Conservation (phyloP, 2,329 filamentous ascomycete species). For the Calonectria ilicicola region DNA sequence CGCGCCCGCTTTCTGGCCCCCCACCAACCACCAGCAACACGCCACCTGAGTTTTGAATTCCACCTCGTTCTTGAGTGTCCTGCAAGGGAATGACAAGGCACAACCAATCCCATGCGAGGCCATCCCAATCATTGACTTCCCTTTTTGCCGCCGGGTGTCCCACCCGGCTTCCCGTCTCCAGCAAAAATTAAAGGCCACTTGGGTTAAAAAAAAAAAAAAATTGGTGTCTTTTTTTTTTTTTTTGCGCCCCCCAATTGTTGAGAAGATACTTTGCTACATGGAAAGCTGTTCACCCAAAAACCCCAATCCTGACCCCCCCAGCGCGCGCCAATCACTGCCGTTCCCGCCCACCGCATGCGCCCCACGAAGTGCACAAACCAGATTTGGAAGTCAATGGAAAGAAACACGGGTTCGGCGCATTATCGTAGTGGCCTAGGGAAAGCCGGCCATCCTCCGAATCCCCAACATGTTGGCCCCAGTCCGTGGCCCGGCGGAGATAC, state of each 20-base stretch:
- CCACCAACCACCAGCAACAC: background rate
- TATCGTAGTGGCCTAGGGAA: background rate
- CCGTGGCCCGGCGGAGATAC: conserved; percentile 24
- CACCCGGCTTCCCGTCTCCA: background rate
- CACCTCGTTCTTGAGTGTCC: background rate
- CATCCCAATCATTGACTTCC: background rate
- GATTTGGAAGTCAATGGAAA: conserved; percentile 17
- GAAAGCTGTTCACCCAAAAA: conserved; percentile 6
- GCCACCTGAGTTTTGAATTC: background rate
- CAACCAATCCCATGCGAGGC: background rate
- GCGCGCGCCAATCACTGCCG: conserved; percentile 33
- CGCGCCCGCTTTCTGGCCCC: background rate
- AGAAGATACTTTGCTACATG: conserved; percentile 27
- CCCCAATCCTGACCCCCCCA: conserved; percentile 2
- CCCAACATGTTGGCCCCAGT: conserved; percentile 37
- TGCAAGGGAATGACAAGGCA: background rate
- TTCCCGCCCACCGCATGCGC: conserved; percentile 10
- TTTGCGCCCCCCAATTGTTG: conserved; percentile 46
- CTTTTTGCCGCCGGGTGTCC: background rate
- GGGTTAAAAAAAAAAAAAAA: background rate
- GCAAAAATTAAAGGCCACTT: background rate
- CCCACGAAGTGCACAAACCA: conserved; percentile 3
- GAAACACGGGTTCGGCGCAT: background rate
- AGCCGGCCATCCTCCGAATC: conserved; percentile 41
- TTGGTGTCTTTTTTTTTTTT: background rate